Evolutionary conservation across 108 stramenopile species (phyloP).

Genomic region (Epithemia pelagica): DNA sequence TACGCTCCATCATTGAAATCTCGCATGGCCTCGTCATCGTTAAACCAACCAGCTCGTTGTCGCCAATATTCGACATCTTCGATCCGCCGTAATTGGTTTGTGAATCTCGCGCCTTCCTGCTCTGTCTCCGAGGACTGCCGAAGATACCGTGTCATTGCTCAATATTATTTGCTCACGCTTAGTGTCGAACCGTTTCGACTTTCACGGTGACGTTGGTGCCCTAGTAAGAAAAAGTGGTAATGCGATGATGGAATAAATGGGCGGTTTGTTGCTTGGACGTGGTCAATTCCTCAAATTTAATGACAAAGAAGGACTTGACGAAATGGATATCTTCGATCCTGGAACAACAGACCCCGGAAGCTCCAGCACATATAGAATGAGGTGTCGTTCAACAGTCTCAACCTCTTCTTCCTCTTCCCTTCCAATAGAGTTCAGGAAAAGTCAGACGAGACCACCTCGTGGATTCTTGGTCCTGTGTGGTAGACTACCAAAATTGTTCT

Average conservation of each 20-base stretch:
- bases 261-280: too few species aligned
- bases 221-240: too few species aligned
- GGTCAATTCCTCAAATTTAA: too few species aligned
- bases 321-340: background rate
- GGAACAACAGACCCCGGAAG: background rate
- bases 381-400: too few species aligned
- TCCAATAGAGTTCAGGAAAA: too few species aligned
- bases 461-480: background rate
- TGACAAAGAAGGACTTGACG: too few species aligned
- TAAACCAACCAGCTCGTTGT: conserved; percentile 72
- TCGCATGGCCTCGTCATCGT: conserved; percentile 70
- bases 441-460: too few species aligned
- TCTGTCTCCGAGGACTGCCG: background rate
- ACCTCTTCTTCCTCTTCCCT: too few species aligned
- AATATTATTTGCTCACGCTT: too few species aligned
- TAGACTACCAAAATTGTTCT: background rate
- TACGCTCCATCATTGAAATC: conserved; percentile 66
- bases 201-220: too few species aligned
- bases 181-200: too few species aligned
- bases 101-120: background rate
- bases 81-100: conserved; percentile 11
- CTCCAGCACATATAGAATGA: background rate
- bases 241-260: too few species aligned
- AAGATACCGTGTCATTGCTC: background rate
- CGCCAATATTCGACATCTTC: conserved; percentile 81